phyloP scores from a whole-genome alignment of 78 protist species.

The Pigoraptor vietnamica region DNA sequence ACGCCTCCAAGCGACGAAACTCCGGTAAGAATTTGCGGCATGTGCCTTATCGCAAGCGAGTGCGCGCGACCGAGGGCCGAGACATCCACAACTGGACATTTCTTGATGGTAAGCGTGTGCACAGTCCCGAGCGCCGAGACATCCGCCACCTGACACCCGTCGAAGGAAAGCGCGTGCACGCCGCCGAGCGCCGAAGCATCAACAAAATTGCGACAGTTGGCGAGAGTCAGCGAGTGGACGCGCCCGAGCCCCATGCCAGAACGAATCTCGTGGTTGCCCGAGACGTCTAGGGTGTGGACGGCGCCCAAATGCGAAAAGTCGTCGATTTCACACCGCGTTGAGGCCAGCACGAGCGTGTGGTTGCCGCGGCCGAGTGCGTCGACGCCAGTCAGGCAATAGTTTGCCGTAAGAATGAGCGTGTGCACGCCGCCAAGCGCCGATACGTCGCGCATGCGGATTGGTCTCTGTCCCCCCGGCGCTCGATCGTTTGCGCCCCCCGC shows the following conservation, averaged over 20 bases:
- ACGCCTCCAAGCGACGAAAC: too few species aligned
- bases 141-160: too few species aligned
- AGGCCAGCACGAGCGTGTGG: background rate
- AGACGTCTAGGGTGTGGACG: background rate
- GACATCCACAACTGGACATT: too few species aligned
- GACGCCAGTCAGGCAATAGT: background rate
- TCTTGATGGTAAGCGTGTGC: too few species aligned
- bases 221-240: background rate
- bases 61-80: too few species aligned
- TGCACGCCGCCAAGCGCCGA: background rate
- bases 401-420: background rate
- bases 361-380: background rate
- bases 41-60: too few species aligned
- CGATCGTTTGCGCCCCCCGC: background rate
- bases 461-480: background rate
- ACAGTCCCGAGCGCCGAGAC: too few species aligned
- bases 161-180: too few species aligned
- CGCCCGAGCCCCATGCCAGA: background rate
- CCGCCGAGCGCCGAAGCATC: background rate
- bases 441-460: background rate
- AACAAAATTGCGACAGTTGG: background rate
- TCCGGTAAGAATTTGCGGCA: too few species aligned
- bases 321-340: background rate
- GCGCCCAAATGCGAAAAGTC: background rate
- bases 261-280: background rate